Evolutionary conservation across 768 basidiomycete species (phyloP).

Genomic region (Tephrocybe rancida): DNA sequence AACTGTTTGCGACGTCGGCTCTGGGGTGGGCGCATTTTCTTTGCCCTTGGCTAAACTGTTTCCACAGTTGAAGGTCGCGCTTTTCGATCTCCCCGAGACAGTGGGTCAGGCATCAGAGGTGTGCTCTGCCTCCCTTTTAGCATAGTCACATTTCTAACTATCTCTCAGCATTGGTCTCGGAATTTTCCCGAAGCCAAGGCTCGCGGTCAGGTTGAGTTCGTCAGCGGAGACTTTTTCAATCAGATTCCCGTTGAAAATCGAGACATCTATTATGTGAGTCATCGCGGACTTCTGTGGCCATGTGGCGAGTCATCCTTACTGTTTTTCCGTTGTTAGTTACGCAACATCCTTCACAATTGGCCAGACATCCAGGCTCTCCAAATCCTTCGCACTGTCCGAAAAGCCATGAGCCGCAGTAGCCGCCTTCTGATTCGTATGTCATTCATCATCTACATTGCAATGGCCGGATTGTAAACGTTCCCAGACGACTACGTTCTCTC

Average conservation of each 20-base stretch:
- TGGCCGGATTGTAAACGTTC: neutral
- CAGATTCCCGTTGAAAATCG: slow-evolving; percentile 35
- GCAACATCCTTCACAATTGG: slow-evolving; percentile 19
- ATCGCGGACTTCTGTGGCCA: neutral
- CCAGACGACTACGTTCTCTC: slow-evolving; percentile 8
- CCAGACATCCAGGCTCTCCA: slow-evolving; percentile 28
- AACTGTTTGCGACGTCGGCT: slow-evolving; percentile 42
- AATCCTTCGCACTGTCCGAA: slow-evolving; percentile 31
- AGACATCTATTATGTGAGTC: slow-evolving; percentile 46
- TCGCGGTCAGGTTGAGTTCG: slow-evolving; percentile 34
- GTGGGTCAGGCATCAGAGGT: slow-evolving; percentile 30
- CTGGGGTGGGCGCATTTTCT: slow-evolving; percentile 37
- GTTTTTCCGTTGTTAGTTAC: neutral
- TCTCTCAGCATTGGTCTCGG: slow-evolving; percentile 5
- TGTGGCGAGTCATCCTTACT: no score
- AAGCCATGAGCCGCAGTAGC: slow-evolving; percentile 32
- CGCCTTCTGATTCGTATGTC: slow-evolving; percentile 10
- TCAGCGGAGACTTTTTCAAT: slow-evolving; percentile 41
- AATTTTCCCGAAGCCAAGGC: slow-evolving; percentile 35
- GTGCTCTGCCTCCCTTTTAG: neutral
- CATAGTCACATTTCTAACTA: neutral
- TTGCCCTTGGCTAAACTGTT: slow-evolving; percentile 35
- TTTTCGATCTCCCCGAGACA: slow-evolving; percentile 37
- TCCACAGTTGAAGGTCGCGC: slow-evolving; percentile 32
- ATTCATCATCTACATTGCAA: no score